These are phyloP conservation scores for Arctostaphylos glauca DNA, from an alignment of 148 eudicot species.

Conservation along the genomic window DNA sequence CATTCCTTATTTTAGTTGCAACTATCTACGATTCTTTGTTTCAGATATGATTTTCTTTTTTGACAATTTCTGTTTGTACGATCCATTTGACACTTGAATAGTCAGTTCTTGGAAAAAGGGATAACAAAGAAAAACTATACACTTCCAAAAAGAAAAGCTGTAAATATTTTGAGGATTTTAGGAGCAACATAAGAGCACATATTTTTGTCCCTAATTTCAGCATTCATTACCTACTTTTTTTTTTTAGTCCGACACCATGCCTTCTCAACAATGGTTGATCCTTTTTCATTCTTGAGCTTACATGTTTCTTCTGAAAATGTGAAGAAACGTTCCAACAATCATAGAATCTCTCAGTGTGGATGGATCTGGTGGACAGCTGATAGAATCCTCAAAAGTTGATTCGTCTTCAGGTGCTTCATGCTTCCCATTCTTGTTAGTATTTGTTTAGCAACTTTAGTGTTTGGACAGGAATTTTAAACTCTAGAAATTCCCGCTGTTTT, in stretches of 20 bases:
- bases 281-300: background rate
- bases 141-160: no score
- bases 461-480: background rate
- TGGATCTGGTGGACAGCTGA: conserved; percentile 50
- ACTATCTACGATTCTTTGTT: background rate
- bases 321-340: conserved; percentile 64
- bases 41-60: background rate
- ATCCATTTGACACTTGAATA: background rate
- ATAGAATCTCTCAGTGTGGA: conserved; percentile 57
- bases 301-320: background rate
- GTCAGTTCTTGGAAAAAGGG: background rate
- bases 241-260: background rate
- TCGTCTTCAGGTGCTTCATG: conserved; percentile 35
- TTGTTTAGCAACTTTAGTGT: background rate
- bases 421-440: background rate
- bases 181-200: no score
- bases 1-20: no score
- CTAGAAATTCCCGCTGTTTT: background rate
- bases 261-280: background rate
- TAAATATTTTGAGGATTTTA: no score
- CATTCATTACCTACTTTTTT: background rate
- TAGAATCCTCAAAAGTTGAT: conserved; percentile 52
- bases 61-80: background rate
- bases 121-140: background rate
- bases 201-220: background rate